Evolutionary conservation across 1,139 yeast species (phyloP).

Genomic region (Taiozyma sp.): DNA sequence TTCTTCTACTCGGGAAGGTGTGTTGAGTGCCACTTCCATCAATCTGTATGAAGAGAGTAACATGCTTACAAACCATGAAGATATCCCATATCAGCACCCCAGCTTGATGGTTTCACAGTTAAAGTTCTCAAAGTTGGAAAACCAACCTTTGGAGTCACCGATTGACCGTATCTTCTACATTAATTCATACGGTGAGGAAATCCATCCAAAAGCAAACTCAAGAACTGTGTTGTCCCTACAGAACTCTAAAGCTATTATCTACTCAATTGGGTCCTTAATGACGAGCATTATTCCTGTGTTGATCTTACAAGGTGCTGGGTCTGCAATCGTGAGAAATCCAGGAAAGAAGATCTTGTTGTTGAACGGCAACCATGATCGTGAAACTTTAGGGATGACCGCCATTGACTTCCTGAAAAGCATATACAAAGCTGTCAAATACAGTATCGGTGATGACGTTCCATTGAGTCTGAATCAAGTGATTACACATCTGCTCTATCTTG

Average conservation of each 20-base stretch:
- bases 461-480: constrained; percentile 38
- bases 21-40: constrained; percentile 8
- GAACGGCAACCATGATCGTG: constrained; percentile 73
- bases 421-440: constrained; percentile 34
- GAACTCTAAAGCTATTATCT: constrained; percentile 52
- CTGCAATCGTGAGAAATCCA: constrained; percentile 33
- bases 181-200: constrained; percentile 85
- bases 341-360: constrained; percentile 48
- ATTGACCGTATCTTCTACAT: constrained; percentile 71
- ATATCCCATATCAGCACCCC: constrained; percentile 67
- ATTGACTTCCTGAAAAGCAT: constrained; percentile 50
- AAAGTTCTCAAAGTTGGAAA: constrained; percentile 55
- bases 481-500: constrained; percentile 53
- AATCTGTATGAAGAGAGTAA: constrained; percentile 8
- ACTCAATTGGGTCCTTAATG: constrained; percentile 84
- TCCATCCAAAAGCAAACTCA: constrained; percentile 69
- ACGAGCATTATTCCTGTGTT: constrained; percentile 80
- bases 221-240: constrained; percentile 52
- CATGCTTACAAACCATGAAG: constrained; percentile 28
- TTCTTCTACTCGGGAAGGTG: constrained; percentile 3
- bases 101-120: constrained; percentile 69
- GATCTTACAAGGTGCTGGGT: constrained; percentile 68
- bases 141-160: constrained; percentile 66
- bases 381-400: constrained; percentile 64
- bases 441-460: constrained; percentile 21